phyloP scores from a whole-genome alignment of 805 yeast genomes.

The Starmerella scarabaei region DNA sequence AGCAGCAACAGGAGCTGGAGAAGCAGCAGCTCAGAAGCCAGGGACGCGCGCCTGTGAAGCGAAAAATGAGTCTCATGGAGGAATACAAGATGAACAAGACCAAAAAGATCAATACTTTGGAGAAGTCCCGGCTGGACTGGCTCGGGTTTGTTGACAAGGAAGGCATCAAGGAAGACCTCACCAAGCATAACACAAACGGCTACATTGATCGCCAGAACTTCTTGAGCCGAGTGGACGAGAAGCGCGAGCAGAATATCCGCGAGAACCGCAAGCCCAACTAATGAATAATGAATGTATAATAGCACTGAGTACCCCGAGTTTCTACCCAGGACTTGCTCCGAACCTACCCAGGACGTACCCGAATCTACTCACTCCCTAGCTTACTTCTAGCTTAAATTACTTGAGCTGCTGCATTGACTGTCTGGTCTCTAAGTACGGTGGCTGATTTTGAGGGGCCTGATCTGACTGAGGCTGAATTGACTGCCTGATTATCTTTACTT shows the following conservation, averaged over 20 bases:
- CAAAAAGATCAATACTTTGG: conserved; percentile 77
- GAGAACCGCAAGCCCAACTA: too few relatives aligned
- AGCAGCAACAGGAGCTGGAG: conserved; percentile 7
- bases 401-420: too few relatives aligned
- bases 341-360: too few relatives aligned
- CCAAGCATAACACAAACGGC: conserved; percentile 73
- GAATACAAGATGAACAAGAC: conserved; percentile 57
- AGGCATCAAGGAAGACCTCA: conserved; percentile 72
- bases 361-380: too few relatives aligned
- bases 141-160: conserved; percentile 81
- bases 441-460: too few relatives aligned
- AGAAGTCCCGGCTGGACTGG: conserved; percentile 90
- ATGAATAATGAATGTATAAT: too few relatives aligned
- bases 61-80: conserved; percentile 65
- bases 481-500: too few relatives aligned
- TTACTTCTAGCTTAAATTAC: too few relatives aligned
- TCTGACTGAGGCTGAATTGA: too few relatives aligned
- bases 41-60: conserved; percentile 32
- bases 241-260: conserved; percentile 36
- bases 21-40: conserved; percentile 1
- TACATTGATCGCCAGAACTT: conserved; percentile 86
- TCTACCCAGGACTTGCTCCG: too few relatives aligned
- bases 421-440: too few relatives aligned
- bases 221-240: conserved; percentile 56
- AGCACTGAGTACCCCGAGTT: too few relatives aligned